phyloP scores from a whole-genome alignment of 1,139 yeast species.

The Zygoascus hellenicus region DNA sequence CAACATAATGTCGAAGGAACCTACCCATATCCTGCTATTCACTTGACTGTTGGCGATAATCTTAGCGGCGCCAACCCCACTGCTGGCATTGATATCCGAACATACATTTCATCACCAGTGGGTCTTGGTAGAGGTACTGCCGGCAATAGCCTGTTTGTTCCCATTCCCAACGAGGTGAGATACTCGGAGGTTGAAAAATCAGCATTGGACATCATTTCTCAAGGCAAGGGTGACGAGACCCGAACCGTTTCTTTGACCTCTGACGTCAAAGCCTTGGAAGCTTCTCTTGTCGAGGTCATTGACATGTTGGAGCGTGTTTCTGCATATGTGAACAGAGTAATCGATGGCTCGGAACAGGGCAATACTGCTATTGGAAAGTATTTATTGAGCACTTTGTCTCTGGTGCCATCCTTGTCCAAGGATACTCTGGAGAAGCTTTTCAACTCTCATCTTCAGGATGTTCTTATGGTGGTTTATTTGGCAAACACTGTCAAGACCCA shows the following conservation, averaged over 20 bases:
- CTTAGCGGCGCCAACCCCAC: constrained; percentile 33
- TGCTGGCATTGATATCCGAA: constrained; percentile 48
- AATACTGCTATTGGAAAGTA: constrained; percentile 52
- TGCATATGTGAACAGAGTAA: constrained; percentile 43
- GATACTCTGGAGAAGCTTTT: constrained; percentile 57
- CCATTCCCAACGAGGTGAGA: constrained; percentile 63
- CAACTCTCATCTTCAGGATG: constrained; percentile 73
- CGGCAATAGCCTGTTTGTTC: constrained; percentile 73
- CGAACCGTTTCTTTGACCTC: constrained; percentile 35
- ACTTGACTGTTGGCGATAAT: constrained; percentile 47
- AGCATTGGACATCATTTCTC: constrained; percentile 33
- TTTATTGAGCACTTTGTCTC: constrained; percentile 56
- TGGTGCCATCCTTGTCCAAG: constrained; percentile 56
- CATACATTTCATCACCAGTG: constrained; percentile 73
- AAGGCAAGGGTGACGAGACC: constrained; percentile 34
- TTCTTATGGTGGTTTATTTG: constrained; percentile 75
- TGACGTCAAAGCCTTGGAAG: constrained; percentile 47
- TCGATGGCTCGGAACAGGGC: constrained; percentile 43
- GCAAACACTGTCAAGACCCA: constrained; percentile 84
- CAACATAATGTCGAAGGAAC: constrained; percentile 57
- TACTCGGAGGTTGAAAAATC: constrained; percentile 53
- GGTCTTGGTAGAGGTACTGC: constrained; percentile 47
- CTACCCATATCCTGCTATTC: constrained; percentile 72
- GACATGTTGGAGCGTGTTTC: constrained; percentile 50
- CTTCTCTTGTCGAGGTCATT: constrained; percentile 52